phyloP scores from a whole-genome alignment of 352 stramenopile genomes.

The Phytophthora tubulina region DNA sequence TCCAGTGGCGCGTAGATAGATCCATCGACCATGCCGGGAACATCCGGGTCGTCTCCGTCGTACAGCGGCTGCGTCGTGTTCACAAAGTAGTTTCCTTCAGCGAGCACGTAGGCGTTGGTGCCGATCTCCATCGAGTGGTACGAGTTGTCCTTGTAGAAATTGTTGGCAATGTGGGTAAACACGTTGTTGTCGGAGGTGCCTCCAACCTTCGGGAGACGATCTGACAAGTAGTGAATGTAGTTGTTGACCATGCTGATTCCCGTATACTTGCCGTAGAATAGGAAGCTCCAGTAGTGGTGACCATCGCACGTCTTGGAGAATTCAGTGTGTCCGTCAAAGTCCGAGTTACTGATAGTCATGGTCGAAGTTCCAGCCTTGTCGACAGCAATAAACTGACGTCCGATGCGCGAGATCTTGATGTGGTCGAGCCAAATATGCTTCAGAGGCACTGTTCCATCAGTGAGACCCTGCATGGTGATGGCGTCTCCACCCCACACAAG shows the following conservation, averaged over 20 bases:
- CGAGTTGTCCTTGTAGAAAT: conserved; percentile 16
- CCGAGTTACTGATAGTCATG: conserved; percentile 17
- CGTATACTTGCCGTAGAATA: conserved; percentile 22
- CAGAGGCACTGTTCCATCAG: conserved; percentile 13
- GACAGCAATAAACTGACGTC: conserved; percentile 12
- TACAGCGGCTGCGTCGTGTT: conserved; percentile 18
- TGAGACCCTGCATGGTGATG: conserved; percentile 26
- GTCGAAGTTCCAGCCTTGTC: conserved; percentile 11
- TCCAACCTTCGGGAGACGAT: conserved; percentile 9
- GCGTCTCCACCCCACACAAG: conserved; percentile 27
- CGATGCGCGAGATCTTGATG: conserved; percentile 20
- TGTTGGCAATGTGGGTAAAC: conserved; percentile 7
- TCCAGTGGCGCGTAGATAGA: conserved; percentile 14
- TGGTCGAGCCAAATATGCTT: conserved; percentile 53
- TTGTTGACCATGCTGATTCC: conserved; percentile 14
- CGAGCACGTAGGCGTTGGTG: conserved; percentile 15
- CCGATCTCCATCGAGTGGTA: conserved; percentile 18
- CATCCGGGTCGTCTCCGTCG: conserved; percentile 21
- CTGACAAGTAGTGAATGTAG: conserved; percentile 20
- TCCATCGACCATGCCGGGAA: conserved; percentile 12
- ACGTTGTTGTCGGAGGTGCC: conserved; percentile 3
- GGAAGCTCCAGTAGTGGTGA: conserved; percentile 46
- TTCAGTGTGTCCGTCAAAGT: conserved; percentile 18
- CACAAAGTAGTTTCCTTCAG: conserved; percentile 22
- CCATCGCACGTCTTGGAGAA: conserved; percentile 22